phyloP scores from a whole-genome alignment of 768 basidiomycete genomes.

The Rhizopogon roseolus region DNA sequence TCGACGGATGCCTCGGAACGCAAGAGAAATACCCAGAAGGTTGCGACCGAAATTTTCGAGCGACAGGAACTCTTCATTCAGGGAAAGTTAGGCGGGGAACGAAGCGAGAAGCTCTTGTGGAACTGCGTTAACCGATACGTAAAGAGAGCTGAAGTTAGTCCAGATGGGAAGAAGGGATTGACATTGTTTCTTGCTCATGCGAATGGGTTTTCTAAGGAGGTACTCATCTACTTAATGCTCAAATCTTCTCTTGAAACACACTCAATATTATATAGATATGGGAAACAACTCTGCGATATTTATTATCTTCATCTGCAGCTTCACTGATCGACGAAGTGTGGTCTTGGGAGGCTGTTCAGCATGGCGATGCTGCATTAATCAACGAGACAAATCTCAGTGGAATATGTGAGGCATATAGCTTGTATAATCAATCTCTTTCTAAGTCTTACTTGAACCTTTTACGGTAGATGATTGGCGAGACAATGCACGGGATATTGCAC shows the following conservation, averaged over 20 bases:
- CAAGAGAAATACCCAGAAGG: background rate
- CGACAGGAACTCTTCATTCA: conserved; percentile 9
- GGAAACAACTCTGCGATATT: conserved; percentile 59
- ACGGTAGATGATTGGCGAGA: conserved; percentile 76
- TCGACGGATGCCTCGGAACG: conserved; percentile 6
- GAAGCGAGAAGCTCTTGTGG: conserved; percentile 47
- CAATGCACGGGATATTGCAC: conserved; percentile 70
- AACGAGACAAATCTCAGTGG: conserved; percentile 54
- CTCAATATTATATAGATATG: conserved; percentile 51
- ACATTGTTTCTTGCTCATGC: conserved; percentile 81
- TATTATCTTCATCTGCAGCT: conserved; percentile 40
- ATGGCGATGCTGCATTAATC: conserved; percentile 75
- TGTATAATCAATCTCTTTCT: background rate
- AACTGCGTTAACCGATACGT: conserved; percentile 69
- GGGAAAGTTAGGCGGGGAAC: conserved; percentile 10
- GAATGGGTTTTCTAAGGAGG: conserved; percentile 88
- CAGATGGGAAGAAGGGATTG: conserved; percentile 29
- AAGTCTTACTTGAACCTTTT: background rate
- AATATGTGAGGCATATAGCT: conserved; percentile 43
- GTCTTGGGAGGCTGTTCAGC: conserved; percentile 78
- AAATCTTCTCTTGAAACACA: background rate
- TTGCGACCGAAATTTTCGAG: conserved; percentile 15
- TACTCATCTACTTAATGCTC: conserved; percentile 13
- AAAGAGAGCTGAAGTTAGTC: conserved; percentile 17
- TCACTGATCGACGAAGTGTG: conserved; percentile 64